phyloP scores from a whole-genome alignment of 371 early-diverging fungal genomes.

The Mucor racemosus region DNA sequence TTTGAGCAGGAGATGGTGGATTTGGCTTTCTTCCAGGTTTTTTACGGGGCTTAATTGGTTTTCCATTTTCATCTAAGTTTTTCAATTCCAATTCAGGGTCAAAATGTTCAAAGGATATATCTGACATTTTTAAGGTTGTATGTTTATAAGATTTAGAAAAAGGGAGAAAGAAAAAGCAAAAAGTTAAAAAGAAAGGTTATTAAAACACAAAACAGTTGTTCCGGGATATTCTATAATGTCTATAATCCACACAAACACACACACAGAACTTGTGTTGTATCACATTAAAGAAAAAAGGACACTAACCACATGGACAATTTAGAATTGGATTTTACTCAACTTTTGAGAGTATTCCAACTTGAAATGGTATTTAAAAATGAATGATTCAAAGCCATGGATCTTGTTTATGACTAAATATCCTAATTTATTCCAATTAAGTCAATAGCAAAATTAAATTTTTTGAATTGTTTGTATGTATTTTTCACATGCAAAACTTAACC shows the following conservation, averaged over 20 bases:
- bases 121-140: conserved; percentile 18
- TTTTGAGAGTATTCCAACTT: not conserved
- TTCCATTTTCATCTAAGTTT: conserved; percentile 37
- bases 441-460: not conserved
- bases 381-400: not conserved
- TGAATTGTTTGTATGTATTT: not conserved
- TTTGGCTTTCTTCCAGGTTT: conserved; percentile 53
- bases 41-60: conserved; percentile 39
- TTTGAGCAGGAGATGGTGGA: conserved; percentile 42
- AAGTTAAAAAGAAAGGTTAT: not conserved
- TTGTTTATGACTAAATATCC: not conserved
- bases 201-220: not conserved
- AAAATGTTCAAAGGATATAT: conserved; percentile 41
- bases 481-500: conserved; percentile 6
- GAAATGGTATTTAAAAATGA: not conserved
- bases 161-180: not conserved
- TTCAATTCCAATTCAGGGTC: conserved; percentile 47
- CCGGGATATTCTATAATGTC: conserved; percentile 1
- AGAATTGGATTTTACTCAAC: not conserved
- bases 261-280: conserved; percentile 2
- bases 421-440: too few species aligned
- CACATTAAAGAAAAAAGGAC: conserved; percentile 10
- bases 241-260: not conserved
- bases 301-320: conserved; percentile 13
- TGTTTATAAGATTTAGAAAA: not conserved